Conservation (phyloP, 2,329 filamentous ascomycete species). For the Hymenoscyphus occultus region DNA sequence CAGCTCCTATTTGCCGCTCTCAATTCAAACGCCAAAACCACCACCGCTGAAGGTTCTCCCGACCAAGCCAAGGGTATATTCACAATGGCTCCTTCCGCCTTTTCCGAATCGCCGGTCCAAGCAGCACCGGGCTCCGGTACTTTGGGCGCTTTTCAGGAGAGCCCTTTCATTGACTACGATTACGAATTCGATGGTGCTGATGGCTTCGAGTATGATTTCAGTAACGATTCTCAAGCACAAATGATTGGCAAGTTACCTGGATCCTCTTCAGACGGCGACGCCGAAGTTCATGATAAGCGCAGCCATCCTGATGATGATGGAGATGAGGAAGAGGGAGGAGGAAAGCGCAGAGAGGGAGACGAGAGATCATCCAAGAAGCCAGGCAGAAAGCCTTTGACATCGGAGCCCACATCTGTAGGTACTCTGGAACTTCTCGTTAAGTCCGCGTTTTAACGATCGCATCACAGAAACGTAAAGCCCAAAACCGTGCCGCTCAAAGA, state of each 20-base stretch:
- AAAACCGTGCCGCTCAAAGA: slow-evolving; percentile 88
- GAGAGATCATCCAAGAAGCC: slow-evolving; percentile 93
- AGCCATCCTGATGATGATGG: slow-evolving; percentile 68
- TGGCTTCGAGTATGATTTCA: slow-evolving; percentile 61
- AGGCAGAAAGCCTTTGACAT: slow-evolving; percentile 90
- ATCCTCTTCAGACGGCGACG: slow-evolving; percentile 39
- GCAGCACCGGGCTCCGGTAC: slow-evolving; percentile 43
- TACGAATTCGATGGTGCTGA: slow-evolving; percentile 72
- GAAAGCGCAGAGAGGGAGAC: slow-evolving; percentile 71
- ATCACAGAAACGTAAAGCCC: slow-evolving; percentile 84
- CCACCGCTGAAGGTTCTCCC: slow-evolving; percentile 24
- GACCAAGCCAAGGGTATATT: slow-evolving; percentile 38
- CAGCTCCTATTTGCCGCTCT: slow-evolving; percentile 72
- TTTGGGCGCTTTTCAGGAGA: slow-evolving; percentile 62
- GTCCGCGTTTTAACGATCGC: not conserved
- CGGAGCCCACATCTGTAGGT: slow-evolving; percentile 92
- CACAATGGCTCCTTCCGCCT: slow-evolving; percentile 47
- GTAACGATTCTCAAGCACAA: slow-evolving; percentile 53
- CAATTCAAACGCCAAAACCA: slow-evolving; percentile 57
- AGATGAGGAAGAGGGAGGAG: slow-evolving; percentile 63
- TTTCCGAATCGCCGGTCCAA: slow-evolving; percentile 48
- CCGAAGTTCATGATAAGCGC: slow-evolving; percentile 64
- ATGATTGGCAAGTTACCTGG: slow-evolving; percentile 77
- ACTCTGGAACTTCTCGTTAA: not conserved
- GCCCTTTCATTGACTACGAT: slow-evolving; percentile 77